These are phyloP conservation scores for Takashimella tepidaria DNA, from an alignment of 1,284 basidiomycete species.

Conservation along the genomic window DNA sequence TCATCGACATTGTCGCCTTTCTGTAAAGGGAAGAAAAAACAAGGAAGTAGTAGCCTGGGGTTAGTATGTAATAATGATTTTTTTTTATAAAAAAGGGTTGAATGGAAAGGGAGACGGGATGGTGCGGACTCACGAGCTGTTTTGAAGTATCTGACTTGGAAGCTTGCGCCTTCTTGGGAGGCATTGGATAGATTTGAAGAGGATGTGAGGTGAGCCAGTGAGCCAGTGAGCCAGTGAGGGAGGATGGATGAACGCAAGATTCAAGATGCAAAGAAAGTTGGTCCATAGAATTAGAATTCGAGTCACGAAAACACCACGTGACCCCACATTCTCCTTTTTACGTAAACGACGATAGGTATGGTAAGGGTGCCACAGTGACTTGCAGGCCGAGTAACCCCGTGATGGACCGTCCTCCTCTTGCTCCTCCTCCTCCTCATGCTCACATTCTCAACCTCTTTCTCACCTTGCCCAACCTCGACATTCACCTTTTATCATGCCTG, in stretches of 20 bases:
- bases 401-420: too few species aligned
- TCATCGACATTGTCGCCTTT: conserved; percentile 54
- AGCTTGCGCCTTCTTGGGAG: conserved; percentile 38
- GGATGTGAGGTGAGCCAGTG: not conserved
- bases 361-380: too few species aligned
- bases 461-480: conserved; percentile 5
- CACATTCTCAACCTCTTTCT: not conserved
- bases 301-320: too few species aligned
- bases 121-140: conserved; percentile 6
- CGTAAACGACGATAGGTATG: too few species aligned
- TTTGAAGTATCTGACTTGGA: conserved; percentile 26
- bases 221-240: not conserved
- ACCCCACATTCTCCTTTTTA: too few species aligned
- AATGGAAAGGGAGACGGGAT: not conserved
- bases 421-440: too few species aligned
- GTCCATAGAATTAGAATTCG: too few species aligned
- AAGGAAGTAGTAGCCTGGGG: not conserved
- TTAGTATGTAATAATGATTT: too few species aligned
- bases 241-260: too few species aligned
- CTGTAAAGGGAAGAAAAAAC: conserved; percentile 11
- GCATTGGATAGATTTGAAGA: conserved; percentile 19
- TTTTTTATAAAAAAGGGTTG: not conserved
- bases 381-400: too few species aligned
- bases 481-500: too few species aligned
- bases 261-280: too few species aligned